phyloP scores from a whole-genome alignment of 2,329 filamentous ascomycete species.

The Dothistroma pini region DNA sequence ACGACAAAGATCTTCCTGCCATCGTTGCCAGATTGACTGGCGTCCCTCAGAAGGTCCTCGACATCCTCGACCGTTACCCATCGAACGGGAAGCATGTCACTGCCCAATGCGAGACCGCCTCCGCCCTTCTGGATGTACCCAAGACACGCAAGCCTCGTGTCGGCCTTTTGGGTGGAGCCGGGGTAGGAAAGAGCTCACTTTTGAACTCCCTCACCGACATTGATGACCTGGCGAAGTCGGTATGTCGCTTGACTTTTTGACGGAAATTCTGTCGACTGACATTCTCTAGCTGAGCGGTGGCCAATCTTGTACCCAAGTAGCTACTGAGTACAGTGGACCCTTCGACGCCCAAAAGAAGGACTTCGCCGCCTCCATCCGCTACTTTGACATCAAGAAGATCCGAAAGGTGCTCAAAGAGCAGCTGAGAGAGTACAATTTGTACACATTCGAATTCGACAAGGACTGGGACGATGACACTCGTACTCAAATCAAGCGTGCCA shows the following conservation, averaged over 20 bases:
- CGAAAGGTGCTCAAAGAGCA: conserved; percentile 10
- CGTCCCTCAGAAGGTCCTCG: conserved; percentile 1
- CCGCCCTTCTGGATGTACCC: not conserved
- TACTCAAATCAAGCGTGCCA: conserved; percentile 6
- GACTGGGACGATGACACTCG: conserved; percentile 17
- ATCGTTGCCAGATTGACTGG: not conserved
- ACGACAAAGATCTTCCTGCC: conserved; percentile 9
- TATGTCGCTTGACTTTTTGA: not conserved
- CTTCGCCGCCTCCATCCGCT: conserved; percentile 18
- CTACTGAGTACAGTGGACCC: conserved; percentile 12
- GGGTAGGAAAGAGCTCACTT: conserved; percentile 27
- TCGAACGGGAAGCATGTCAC: conserved; percentile 1
- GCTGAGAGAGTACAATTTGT: conserved; percentile 12
- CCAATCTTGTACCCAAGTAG: conserved; percentile 20
- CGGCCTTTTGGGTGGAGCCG: conserved; percentile 4
- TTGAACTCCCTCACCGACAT: conserved; percentile 25
- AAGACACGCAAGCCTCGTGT: not conserved
- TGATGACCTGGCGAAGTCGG: conserved; percentile 20
- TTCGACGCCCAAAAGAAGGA: conserved; percentile 12
- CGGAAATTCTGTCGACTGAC: not conserved
- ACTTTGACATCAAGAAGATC: conserved; percentile 13
- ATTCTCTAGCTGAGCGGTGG: conserved; percentile 10
- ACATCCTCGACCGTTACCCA: not conserved
- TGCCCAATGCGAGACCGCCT: not conserved
- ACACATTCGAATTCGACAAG: conserved; percentile 11